A percentile compares a stretch with the other conserved stretches of the same genome.
Conservation (phyloP, 1,284 basidiomycete genomes). For the Ceraceosorus guamensis region DNA sequence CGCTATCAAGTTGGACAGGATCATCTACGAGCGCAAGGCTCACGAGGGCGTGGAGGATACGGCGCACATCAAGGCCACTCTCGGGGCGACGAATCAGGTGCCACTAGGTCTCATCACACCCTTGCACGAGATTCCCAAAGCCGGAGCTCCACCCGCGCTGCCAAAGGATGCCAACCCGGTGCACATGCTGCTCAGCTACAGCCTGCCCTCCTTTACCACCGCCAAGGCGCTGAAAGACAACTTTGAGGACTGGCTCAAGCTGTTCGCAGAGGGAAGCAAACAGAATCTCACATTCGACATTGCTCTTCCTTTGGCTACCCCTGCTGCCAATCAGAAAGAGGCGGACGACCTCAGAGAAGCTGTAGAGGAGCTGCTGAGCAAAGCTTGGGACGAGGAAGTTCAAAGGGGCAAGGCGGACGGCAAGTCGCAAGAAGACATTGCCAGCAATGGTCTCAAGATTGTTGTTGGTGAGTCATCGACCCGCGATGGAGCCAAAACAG, state of each 20-base stretch:
- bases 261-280: conserved; percentile 3
- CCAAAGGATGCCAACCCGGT: not conserved
- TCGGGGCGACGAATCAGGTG: not conserved
- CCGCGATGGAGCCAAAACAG: not conserved
- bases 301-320: not conserved
- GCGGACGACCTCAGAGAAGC: conserved; percentile 3
- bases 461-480: not conserved
- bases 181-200: conserved; percentile 1
- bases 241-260: conserved; percentile 4
- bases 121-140: conserved; percentile 1
- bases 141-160: not conserved
- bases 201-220: not conserved
- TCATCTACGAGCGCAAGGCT: conserved; percentile 2
- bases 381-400: conserved; percentile 7
- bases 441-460: conserved; percentile 4
- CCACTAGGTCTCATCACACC: not conserved
- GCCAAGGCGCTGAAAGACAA: not conserved
- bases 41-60: not conserved
- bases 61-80: not conserved
- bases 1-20: not conserved
- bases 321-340: not conserved
- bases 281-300: conserved; percentile 6
- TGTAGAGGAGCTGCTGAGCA: conserved; percentile 7
- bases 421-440: not conserved
- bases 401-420: conserved; percentile 3